Base-by-base conservation (phyloP, 2,329 filamentous ascomycete genomes). In the Colletotrichum sp. region DNA sequence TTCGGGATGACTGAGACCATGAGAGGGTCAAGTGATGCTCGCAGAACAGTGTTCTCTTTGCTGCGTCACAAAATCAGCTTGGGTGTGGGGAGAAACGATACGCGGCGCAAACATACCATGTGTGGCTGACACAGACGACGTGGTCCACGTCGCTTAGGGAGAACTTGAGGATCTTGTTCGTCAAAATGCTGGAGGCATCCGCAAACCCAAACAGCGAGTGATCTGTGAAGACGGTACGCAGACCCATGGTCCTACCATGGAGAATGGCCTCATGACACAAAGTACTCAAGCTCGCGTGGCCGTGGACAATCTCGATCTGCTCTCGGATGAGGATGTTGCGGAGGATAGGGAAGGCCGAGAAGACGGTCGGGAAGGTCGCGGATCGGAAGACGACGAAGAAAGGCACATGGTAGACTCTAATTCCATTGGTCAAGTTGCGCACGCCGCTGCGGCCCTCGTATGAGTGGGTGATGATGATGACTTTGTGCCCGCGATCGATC, bases 1-100 rank as follows among this genome's bases (percentile, higher is more conserved):
- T 99, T 99, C 16, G 97, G 97, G 72, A 99, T 98, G 47, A 98
- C 97, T 0, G 96, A 98, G 27, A 99, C 97, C 93, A 98, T 98
- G 29, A 98, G 87, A 3, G 97, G 97, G 80, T 99, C 97, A 3
- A 99, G 90, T 0, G 96, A 98, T 6, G 97, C 97, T 79, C 97
- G 91, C 12, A 99, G 90, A 8, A 98, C 97, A 0, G 97, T 99
- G 80, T 99, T 99, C 83, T 99, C 97, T 83, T 99, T 99, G 86
- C 95, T 98, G 76, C 4, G 9, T 47, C 4, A 21, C 43, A 24
- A 5, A 34, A 76, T 83, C 64, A 81, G 77, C 47, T 66, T 31
- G 8, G 47, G 15, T 4, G 9, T 24, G 9, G 6, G 6, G 21
- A 7, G 36, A 5, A 5, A 4, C 3, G 8, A 1, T 4, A 3